Base-by-base conservation (phyloP, 2,329 filamentous ascomycete species). In the Bipolaris oryzae region DNA sequence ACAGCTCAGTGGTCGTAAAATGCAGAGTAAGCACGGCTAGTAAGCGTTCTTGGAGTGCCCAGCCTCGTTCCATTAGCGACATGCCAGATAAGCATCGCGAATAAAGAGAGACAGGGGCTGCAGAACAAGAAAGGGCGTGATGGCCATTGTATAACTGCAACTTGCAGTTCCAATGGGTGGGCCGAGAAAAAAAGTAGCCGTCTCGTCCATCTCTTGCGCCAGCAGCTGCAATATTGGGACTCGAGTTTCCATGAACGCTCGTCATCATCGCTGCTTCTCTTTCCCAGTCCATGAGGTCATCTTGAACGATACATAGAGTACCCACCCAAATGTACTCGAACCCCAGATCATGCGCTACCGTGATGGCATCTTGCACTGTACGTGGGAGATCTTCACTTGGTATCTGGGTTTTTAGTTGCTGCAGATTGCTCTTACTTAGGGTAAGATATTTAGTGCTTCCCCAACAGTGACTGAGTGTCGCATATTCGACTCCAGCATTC, bases 301-400 rank as follows among this genome's bases (percentile, higher is more conserved):
- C 31, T 44, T 51, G 49, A 1, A 51, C 15, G 6, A 44, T 37
- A 16, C 49, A 51, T 7, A 51, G 31, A n/a, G 49, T 42, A 1
- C 44, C 49, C 7, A 44, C 35, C 39, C 49, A 51, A 1, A 37
- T 23, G 31, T 51, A 44, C 11, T 5, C 38, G 20, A 44, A 35
- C 1, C 21, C 21, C 2, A 44, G 15, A 3, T 6, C 5, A 7
- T 31, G 38, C 7, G 49, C 16, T 20, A 51, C n/a, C 20, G 33
- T 23, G 10, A 51, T 44, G 2, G 39, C 49, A 2, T 51, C 49
- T 1, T 5, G 20, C 1, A 51, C 16, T 1, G 38, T 51, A 2
- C 23, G 15, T 2, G 49, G 34, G 2, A 51, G 49, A 10, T 33
- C 28, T 7, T 35, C 39, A 3, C 7, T 6, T 3, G 3, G 16